These are phyloP conservation scores for Elongisporangium anandrum DNA, from an alignment of 352 stramenopile species.

Conservation along the genomic window DNA sequence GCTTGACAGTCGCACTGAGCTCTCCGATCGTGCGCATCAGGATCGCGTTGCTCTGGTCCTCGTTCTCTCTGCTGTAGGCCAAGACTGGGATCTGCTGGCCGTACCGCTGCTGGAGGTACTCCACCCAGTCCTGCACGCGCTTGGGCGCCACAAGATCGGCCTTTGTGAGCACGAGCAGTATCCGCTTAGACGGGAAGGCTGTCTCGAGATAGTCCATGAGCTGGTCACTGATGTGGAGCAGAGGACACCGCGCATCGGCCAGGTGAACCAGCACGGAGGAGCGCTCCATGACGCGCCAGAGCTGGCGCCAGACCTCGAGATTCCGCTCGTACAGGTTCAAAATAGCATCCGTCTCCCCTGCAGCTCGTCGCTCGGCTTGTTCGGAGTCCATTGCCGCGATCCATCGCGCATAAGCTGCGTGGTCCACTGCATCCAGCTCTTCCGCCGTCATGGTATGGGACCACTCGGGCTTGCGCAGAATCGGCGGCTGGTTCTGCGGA, in stretches of 20 bases:
- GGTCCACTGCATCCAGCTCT: constrained; percentile 50
- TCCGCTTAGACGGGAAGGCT: constrained; percentile 72
- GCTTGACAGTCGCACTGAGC: constrained; percentile 24
- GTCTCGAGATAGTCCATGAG: constrained; percentile 46
- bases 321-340: constrained; percentile 81
- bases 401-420: constrained; percentile 55
- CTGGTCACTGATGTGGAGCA: constrained; percentile 68
- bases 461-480: constrained; percentile 63
- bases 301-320: constrained; percentile 75
- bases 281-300: constrained; percentile 80
- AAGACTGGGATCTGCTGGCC: constrained; percentile 85
- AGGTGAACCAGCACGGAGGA: constrained; percentile 76
- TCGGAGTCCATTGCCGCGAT: constrained; percentile 31
- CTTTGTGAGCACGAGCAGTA: constrained; percentile 99
- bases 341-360: constrained; percentile 3
- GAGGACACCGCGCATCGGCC: constrained; percentile 60
- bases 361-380: constrained; percentile 6
- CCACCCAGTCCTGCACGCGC: constrained; percentile 91
- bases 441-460: constrained; percentile 59
- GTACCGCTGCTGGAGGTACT: constrained; percentile 79
- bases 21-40: constrained; percentile 55
- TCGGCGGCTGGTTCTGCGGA: constrained; percentile 50
- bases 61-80: constrained; percentile 61
- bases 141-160: constrained; percentile 92
- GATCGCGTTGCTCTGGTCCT: constrained; percentile 39